Conservation (phyloP, 2,329 filamentous ascomycete genomes). For the Aspergillus sp. region DNA sequence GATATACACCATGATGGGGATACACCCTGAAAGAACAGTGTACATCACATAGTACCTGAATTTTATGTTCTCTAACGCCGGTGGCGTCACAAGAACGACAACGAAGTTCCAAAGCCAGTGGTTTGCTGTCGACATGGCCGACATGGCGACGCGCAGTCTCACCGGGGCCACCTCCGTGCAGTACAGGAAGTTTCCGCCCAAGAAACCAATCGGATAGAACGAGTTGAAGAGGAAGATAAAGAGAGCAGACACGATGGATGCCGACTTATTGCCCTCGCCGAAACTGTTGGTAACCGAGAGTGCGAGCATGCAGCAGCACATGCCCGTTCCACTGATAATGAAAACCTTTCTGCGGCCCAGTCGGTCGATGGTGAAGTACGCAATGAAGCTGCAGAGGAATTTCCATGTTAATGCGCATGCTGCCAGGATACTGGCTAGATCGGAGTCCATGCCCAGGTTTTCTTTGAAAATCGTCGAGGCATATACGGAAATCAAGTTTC, state of each 20-base stretch:
- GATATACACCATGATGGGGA: slow-evolving; percentile 49
- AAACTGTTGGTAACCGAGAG: slow-evolving; percentile 36
- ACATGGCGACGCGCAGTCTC: slow-evolving; percentile 48
- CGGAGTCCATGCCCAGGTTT: slow-evolving; percentile 8
- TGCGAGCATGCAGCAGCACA: slow-evolving; percentile 54
- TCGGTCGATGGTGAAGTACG: slow-evolving; percentile 49
- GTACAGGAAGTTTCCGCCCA: slow-evolving; percentile 52
- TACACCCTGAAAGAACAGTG: slow-evolving; percentile 37
- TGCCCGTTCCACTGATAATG: slow-evolving; percentile 49
- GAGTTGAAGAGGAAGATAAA: slow-evolving; percentile 60
- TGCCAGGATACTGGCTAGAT: slow-evolving; percentile 32
- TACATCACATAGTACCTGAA: slow-evolving; percentile 32
- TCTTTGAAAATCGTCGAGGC: slow-evolving; percentile 13
- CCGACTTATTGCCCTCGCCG: slow-evolving; percentile 9
- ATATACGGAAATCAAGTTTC: slow-evolving; percentile 13
- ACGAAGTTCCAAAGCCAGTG: slow-evolving; percentile 59
- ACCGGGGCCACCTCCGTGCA: slow-evolving; percentile 47
- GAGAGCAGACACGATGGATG: slow-evolving; percentile 12
- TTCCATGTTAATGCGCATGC: slow-evolving; percentile 54
- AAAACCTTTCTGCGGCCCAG: slow-evolving; percentile 49
- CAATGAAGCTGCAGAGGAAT: slow-evolving; percentile 48
- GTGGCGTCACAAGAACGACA: slow-evolving; percentile 63
- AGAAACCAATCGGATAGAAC: slow-evolving; percentile 59
- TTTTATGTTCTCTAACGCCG: no score
- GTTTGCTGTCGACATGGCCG: slow-evolving; percentile 59